Evolutionary conservation across 768 basidiomycete species (phyloP).

Genomic region (Boletus reticulatus): DNA sequence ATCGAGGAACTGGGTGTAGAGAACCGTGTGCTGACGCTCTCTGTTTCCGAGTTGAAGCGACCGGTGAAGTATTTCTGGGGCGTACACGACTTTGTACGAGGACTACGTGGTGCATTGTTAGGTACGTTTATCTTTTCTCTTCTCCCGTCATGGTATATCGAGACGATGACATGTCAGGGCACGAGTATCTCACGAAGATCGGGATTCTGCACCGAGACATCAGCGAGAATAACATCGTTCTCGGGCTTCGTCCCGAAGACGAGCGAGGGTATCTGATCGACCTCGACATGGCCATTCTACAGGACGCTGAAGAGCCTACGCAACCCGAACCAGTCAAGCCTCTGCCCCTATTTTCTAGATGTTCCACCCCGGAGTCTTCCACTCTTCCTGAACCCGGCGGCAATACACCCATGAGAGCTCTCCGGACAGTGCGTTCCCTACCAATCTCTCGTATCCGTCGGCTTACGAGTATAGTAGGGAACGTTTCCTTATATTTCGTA

Average conservation of each 20-base stretch:
- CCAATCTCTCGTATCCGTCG: no score
- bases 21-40: neutral
- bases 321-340: neutral
- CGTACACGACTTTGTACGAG: neutral
- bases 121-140: neutral
- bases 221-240: neutral
- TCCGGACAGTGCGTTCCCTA: no score
- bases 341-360: no score
- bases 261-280: constrained; percentile 31
- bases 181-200: neutral
- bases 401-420: no score
- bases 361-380: no score
- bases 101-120: neutral
- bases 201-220: neutral
- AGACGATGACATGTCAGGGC: neutral
- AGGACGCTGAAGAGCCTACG: neutral
- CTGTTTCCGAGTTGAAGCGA: neutral
- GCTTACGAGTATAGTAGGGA: neutral
- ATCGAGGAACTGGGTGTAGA: neutral
- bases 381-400: no score
- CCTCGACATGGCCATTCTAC: constrained; percentile 21
- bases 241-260: neutral
- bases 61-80: neutral
- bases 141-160: no score
- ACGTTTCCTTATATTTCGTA: constrained; percentile 1